Conservation (phyloP, 306 rosid species). For the Acacia confusa region DNA sequence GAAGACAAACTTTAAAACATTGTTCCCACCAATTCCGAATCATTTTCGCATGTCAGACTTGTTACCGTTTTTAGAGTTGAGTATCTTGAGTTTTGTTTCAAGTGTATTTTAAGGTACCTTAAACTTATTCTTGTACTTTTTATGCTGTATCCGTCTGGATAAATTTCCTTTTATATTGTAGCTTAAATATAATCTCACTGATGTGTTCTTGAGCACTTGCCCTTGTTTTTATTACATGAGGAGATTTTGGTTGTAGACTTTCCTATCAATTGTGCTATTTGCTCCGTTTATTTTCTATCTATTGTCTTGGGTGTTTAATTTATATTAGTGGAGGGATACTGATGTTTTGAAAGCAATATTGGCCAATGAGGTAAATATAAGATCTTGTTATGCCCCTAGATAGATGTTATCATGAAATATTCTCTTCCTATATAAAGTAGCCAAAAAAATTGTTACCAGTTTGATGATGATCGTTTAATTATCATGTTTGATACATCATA, state of each 20-base stretch:
- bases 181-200: background rate
- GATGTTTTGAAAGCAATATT: background rate
- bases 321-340: background rate
- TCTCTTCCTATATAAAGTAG: background rate
- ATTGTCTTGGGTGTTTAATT: background rate
- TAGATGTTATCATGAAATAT: background rate
- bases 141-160: background rate
- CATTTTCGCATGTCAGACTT: background rate
- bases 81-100: background rate
- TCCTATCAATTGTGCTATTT: background rate
- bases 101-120: background rate
- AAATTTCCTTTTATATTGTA: background rate
- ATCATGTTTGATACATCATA: background rate
- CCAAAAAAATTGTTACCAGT: background rate
- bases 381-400: background rate
- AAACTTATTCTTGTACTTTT: background rate
- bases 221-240: background rate
- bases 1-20: constrained; percentile 70
- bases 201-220: background rate
- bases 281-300: background rate
- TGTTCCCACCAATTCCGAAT: background rate
- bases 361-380: background rate
- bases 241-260: background rate
- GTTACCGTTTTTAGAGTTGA: background rate
- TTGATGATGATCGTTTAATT: background rate